These are phyloP conservation scores for Silene uniflora DNA, from an alignment of 148 eudicot genomes.

Conservation along the genomic window DNA sequence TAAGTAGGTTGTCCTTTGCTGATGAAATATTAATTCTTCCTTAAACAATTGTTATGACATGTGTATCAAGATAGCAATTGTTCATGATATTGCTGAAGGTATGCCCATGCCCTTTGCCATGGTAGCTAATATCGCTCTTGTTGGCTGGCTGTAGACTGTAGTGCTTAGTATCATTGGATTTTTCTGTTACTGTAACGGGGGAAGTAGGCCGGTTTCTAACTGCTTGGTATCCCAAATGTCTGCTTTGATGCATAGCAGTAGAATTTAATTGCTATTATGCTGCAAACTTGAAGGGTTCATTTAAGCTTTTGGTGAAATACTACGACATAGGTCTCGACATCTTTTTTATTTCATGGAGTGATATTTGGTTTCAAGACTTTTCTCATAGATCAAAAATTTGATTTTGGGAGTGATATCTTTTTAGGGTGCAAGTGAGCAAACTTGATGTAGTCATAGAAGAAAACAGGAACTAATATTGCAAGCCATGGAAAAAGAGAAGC, in stretches of 20 bases:
- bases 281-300: not conserved
- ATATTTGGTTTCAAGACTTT: not conserved
- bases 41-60: slow-evolving; percentile 31
- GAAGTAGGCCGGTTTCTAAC: not conserved
- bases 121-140: slow-evolving; percentile 1
- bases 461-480: too few species aligned
- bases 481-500: too few species aligned
- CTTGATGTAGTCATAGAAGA: too few species aligned
- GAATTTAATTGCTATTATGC: not conserved
- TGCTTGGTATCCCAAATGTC: not conserved
- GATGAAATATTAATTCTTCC: not conserved
- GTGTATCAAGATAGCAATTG: slow-evolving; percentile 96
- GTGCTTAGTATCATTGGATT: not conserved
- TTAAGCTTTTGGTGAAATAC: too few species aligned
- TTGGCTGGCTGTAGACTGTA: too few species aligned
- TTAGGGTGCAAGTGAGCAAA: too few species aligned
- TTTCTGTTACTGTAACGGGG: not conserved
- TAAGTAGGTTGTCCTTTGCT: not conserved
- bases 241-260: not conserved
- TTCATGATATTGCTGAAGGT: slow-evolving; percentile 99
- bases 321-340: not conserved
- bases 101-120: slow-evolving; percentile 19
- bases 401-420: too few species aligned
- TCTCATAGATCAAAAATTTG: too few species aligned
- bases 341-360: not conserved